Base-by-base conservation (phyloP, 352 stramenopile species). In the Globisporangium splendens region DNA sequence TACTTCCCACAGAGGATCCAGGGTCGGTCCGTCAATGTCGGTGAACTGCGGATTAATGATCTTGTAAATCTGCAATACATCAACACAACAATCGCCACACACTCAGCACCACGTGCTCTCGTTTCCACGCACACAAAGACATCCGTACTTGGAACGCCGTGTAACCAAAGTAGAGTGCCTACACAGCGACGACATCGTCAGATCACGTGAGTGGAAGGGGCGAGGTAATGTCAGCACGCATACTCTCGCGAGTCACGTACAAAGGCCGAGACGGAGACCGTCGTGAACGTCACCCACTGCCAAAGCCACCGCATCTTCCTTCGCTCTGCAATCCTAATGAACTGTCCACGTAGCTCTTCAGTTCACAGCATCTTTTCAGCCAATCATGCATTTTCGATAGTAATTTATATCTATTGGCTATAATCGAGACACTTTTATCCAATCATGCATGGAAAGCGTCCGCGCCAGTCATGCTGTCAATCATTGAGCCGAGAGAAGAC, bases 31-130 rank as follows among this genome's bases (percentile, higher is more conserved):
- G 22, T 63, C 42, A 1, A 63, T 68, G 49, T 83, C 51, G 2
- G 63, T 61, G 63, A 90, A 92, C 7, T 65, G 68, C 48, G 83
- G 83, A 46, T 86, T 83, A 68, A 90, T 88, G 67, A 92, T 90
- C 54, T 59, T 56, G 65, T 84, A 88, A 53, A 92, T 65, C 82
- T 91, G 54, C 28, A 35, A 8, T 8, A 35, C 28, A 35, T 35
- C 5, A 8, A 35, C 28, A 35, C 3, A 31, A 28, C 28, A 35
- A 35, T 35, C 10, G 28, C 28, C 28, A 35, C 5, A 31, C 28
- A 35, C 28, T 35, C 28, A 35, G 28, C 28, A 35, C 28, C 7
- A 35, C 0, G 5, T 35, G 28, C 28, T 35, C 28, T 35, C 28
- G 28, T 35, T 35, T 35, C 10, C 28, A 35, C 28, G 28, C 5